Conservation (phyloP, 768 basidiomycete genomes). For the Leccinum olivaceopallidum region DNA sequence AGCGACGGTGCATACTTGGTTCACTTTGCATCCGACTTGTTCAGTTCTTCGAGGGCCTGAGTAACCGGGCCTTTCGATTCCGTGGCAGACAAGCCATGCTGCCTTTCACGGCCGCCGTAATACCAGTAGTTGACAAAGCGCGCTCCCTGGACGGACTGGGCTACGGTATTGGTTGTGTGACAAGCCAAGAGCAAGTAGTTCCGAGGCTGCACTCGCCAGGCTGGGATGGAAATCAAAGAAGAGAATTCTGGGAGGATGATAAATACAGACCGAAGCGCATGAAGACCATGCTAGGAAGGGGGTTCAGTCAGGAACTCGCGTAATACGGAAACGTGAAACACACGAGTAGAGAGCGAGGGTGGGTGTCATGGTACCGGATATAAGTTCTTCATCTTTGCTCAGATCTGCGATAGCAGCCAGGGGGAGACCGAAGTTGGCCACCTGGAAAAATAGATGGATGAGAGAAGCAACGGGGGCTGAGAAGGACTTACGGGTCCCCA, state of each 20-base stretch:
- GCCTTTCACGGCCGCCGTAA: slow-evolving; percentile 81
- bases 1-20: background rate
- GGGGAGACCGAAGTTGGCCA: slow-evolving; percentile 98
- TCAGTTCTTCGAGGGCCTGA: slow-evolving; percentile 47
- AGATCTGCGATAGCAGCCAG: slow-evolving; percentile 91
- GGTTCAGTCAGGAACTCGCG: slow-evolving; percentile 12
- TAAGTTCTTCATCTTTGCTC: slow-evolving; percentile 92
- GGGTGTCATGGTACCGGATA: slow-evolving; percentile 96
- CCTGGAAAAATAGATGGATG: slow-evolving; percentile 44
- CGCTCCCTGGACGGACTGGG: slow-evolving; percentile 79
- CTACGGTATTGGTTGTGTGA: slow-evolving; percentile 87
- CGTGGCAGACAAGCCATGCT: slow-evolving; percentile 40
- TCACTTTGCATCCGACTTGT: slow-evolving; percentile 33
- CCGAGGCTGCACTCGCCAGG: slow-evolving; percentile 93
- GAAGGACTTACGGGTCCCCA: slow-evolving; percentile 86
- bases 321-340: slow-evolving; percentile 38
- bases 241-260: background rate
- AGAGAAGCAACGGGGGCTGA: slow-evolving; percentile 2
- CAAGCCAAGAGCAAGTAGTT: slow-evolving; percentile 96
- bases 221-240: slow-evolving; percentile 39
- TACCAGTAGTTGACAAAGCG: slow-evolving; percentile 94
- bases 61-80: slow-evolving; percentile 45
- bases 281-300: slow-evolving; percentile 64
- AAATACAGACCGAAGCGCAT: slow-evolving; percentile 80
- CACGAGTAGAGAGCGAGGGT: slow-evolving; percentile 92